Evolutionary conservation across 495 filamentous ascomycete species (phyloP).

Genomic region (Lentithecium fluviatile): DNA sequence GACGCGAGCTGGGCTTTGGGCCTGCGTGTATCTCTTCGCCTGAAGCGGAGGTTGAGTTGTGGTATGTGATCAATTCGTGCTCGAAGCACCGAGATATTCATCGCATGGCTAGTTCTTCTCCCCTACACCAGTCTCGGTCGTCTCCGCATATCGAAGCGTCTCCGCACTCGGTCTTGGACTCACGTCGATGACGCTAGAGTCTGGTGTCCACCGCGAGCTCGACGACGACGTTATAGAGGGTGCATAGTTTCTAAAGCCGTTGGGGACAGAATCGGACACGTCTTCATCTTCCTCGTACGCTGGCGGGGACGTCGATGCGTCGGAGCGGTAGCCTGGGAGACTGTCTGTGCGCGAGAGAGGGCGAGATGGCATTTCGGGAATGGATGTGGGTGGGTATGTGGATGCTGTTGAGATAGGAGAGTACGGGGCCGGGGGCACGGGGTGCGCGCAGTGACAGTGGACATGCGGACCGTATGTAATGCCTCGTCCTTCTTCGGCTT

Average conservation of each 20-base stretch:
- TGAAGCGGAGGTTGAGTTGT: too few relatives aligned
- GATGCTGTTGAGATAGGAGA: conserved; percentile 24
- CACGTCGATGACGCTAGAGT: conserved; percentile 40
- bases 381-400: conserved; percentile 12
- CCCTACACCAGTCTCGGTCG: conserved; percentile 19
- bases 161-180: conserved; percentile 40
- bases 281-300: conserved; percentile 33
- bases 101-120: conserved; percentile 12
- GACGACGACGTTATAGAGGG: conserved; percentile 24
- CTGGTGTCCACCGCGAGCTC: conserved; percentile 35
- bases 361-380: conserved; percentile 24
- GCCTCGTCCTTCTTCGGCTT: conserved; percentile 35
- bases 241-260: conserved; percentile 38
- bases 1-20: too few relatives aligned
- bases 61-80: too few relatives aligned
- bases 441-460: conserved; percentile 12
- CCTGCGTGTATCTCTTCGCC: too few relatives aligned
- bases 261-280: conserved; percentile 27
- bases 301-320: conserved; percentile 20
- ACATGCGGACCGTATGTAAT: not conserved
- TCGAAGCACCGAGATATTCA: too few relatives aligned
- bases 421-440: not conserved
- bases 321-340: conserved; percentile 35
- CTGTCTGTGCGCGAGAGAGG: conserved; percentile 36
- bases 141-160: conserved; percentile 36